These are phyloP conservation scores for Chrysoporthe cubensis DNA, from an alignment of 2,329 filamentous ascomycete genomes.

Conservation along the genomic window DNA sequence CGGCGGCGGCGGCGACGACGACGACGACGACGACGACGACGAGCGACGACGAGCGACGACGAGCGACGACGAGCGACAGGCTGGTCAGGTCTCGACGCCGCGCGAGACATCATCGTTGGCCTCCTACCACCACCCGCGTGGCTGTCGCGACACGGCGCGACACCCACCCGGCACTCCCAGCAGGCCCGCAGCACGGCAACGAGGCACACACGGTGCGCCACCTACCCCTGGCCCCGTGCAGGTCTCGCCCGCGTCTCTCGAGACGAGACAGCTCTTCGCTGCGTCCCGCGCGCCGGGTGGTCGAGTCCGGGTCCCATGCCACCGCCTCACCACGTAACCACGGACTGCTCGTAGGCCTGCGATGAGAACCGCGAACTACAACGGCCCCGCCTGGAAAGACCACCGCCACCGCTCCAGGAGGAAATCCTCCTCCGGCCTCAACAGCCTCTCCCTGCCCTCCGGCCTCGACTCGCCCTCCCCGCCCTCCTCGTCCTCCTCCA, in stretches of 20 bases:
- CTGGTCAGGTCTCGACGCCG: not conserved
- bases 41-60: too few species aligned
- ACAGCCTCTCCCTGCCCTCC: constrained; percentile 13
- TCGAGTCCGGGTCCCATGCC: not conserved
- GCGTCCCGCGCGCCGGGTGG: not conserved
- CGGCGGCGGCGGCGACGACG: too few species aligned
- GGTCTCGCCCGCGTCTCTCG: not conserved
- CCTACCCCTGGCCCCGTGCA: not conserved
- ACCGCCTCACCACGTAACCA: not conserved
- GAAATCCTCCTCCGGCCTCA: constrained; percentile 15
- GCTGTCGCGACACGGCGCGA: constrained; percentile 1
- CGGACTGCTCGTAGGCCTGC: not conserved
- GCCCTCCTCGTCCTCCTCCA: constrained; percentile 5
- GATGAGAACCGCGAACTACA: constrained; percentile 14
- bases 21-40: too few species aligned
- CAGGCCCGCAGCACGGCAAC: not conserved
- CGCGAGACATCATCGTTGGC: not conserved
- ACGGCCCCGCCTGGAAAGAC: constrained; percentile 10
- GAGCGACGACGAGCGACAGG: not conserved
- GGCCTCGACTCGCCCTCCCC: not conserved
- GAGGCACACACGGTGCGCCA: not conserved
- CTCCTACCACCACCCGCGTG: not conserved
- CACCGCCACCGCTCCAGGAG: constrained; percentile 14
- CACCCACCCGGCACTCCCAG: not conserved
- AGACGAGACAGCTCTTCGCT: not conserved